A percentile compares a stretch with the other conserved stretches of the same genome.
These are phyloP conservation scores for Diversispora epigaea DNA, from an alignment of 192 early-diverging fungal species.

Conservation along the genomic window DNA sequence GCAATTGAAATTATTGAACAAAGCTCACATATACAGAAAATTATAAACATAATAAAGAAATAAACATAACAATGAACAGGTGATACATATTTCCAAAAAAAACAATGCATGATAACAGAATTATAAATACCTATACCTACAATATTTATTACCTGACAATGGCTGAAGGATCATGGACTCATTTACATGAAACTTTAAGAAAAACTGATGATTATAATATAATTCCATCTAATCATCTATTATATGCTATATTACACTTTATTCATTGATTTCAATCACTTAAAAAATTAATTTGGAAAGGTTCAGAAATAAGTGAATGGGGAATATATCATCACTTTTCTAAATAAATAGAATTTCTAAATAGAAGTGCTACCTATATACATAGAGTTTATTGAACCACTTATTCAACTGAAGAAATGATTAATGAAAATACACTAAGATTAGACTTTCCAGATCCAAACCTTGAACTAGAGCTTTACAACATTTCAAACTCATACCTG, in stretches of 20 bases:
- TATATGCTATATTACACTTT: background rate
- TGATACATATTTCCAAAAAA: slow-evolving; percentile 1
- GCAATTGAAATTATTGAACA: slow-evolving; percentile 8
- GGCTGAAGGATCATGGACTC: background rate
- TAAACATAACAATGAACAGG: background rate
- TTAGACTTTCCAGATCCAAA: background rate
- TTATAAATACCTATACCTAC: background rate
- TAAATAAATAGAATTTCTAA: background rate
- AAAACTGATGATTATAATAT: too few species aligned
- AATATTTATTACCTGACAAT: slow-evolving; percentile 14
- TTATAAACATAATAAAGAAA: background rate
- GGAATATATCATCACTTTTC: background rate
- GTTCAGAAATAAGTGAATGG: background rate
- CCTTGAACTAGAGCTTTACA: too few species aligned
- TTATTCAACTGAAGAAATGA: background rate
- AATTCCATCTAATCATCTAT: background rate
- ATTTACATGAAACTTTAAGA: too few species aligned
- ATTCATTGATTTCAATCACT: background rate
- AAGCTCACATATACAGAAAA: background rate
- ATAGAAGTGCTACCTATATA: background rate
- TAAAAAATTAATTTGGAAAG: slow-evolving; percentile 1
- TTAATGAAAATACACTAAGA: background rate
- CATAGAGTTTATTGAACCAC: background rate
- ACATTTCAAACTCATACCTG: too few species aligned
- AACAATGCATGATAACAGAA: background rate